These are phyloP conservation scores for Lepidopterella palustris DNA, from an alignment of 495 filamentous ascomycete genomes.

Conservation along the genomic window DNA sequence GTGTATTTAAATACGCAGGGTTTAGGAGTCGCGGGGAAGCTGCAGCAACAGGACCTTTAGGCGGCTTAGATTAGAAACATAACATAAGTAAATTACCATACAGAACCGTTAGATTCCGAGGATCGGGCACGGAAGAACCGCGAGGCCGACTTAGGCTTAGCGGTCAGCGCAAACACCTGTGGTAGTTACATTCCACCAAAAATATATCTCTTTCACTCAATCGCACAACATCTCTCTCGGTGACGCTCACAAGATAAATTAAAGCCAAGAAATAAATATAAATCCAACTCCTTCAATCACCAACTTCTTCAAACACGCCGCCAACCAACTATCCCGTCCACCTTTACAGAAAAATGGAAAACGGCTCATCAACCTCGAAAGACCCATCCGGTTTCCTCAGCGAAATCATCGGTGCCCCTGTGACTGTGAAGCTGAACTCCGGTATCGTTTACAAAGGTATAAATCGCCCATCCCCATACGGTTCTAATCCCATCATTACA, in stretches of 20 bases:
- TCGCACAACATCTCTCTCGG: too few relatives aligned
- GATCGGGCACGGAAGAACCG: neutral
- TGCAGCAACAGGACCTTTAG: conserved; percentile 14
- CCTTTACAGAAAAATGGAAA: conserved; percentile 55
- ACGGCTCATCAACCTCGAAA: conserved; percentile 61
- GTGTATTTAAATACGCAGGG: neutral
- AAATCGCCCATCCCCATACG: too few relatives aligned
- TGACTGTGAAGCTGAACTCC: conserved; percentile 92
- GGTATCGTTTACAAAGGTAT: conserved; percentile 97
- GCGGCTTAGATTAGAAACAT: conserved; percentile 8
- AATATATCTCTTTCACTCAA: too few relatives aligned
- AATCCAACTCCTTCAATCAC: too few relatives aligned
- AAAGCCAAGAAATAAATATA: too few relatives aligned
- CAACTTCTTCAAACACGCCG: too few relatives aligned
- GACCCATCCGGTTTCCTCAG: conserved; percentile 87
- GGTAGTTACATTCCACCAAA: neutral
- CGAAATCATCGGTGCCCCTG: conserved; percentile 85
- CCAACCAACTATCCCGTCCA: too few relatives aligned
- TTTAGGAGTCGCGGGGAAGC: neutral
- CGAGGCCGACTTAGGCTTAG: neutral
- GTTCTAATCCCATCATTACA: too few relatives aligned
- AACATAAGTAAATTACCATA: neutral
- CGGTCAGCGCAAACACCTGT: neutral
- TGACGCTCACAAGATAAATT: too few relatives aligned
- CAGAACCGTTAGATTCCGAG: neutral